These are phyloP conservation scores for Debaryomycetaceae sp. DNA, from an alignment of 1,139 yeast genomes.

Conservation along the genomic window DNA sequence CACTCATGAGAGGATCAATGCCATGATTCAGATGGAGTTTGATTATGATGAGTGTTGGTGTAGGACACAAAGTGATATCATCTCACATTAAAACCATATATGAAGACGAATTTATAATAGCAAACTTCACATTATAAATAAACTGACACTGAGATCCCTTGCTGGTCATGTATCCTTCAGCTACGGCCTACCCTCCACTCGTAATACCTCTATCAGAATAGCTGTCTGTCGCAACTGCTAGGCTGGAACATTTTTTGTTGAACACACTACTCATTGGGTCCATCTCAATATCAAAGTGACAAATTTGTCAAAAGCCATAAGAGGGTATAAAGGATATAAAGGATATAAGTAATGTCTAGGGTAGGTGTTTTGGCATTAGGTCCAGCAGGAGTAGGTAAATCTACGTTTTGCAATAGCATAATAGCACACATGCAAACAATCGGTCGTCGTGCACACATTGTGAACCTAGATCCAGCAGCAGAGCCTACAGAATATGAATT, in stretches of 20 bases:
- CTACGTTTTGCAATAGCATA: conserved; percentile 86
- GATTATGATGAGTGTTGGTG: conserved; percentile 64
- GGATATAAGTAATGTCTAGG: conserved; percentile 63
- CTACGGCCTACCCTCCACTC: not conserved
- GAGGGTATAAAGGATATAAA: not conserved
- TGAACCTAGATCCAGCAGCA: conserved; percentile 96
- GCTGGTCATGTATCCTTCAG: not conserved
- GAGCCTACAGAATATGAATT: conserved; percentile 90
- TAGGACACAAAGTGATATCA: conserved; percentile 9
- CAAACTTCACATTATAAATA: too few species aligned
- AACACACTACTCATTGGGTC: not conserved
- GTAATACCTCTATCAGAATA: not conserved
- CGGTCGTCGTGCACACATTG: conserved; percentile 92
- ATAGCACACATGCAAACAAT: conserved; percentile 84
- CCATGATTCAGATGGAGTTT: conserved; percentile 58
- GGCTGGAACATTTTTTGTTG: not conserved
- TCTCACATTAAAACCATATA: not conserved
- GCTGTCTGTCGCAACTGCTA: not conserved
- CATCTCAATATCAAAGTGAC: not conserved
- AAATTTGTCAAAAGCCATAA: not conserved
- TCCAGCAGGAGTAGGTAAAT: conserved; percentile 96
- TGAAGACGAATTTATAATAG: not conserved
- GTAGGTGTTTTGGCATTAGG: conserved; percentile 95
- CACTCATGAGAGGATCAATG: conserved; percentile 33
- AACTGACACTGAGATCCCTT: too few species aligned